Evolutionary conservation across 306 rosid species (phyloP).

Genomic region (Sophora flavescens): DNA sequence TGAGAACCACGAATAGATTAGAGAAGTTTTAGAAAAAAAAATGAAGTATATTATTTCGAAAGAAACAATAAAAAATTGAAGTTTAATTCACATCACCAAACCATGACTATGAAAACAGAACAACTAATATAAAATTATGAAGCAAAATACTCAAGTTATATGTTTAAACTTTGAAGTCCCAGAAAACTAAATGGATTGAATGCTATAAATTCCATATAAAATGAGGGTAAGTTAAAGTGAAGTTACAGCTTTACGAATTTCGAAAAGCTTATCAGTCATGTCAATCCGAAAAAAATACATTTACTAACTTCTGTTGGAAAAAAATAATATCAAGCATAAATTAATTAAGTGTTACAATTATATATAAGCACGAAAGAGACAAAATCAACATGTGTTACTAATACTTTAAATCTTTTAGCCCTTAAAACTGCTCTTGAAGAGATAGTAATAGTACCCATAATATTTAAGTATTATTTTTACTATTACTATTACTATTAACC

Average conservation of each 20-base stretch:
- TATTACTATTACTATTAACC: no score
- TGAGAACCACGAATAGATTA: no score
- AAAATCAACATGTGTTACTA: no score
- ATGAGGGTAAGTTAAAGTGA: neutral
- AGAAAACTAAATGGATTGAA: neutral
- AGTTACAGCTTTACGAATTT: slow-evolving; percentile 79
- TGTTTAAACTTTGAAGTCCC: neutral
- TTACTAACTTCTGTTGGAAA: slow-evolving; percentile 81
- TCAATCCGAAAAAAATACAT: slow-evolving; percentile 68
- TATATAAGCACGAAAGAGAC: no score
- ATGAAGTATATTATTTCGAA: slow-evolving; percentile 22
- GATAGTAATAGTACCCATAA: no score
- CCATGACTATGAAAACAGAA: slow-evolving; percentile 3
- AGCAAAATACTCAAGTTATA: slow-evolving; percentile 1
- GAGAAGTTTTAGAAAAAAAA: no score
- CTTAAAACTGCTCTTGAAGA: no score
- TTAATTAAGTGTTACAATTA: no score
- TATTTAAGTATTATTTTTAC: no score
- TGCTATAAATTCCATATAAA: neutral
- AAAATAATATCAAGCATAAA: no score
- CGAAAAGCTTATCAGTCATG: slow-evolving; percentile 81
- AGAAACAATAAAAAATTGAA: neutral
- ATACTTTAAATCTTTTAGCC: no score
- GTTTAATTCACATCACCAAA: neutral
- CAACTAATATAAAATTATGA: slow-evolving; percentile 11